Conservation (phyloP, 441 rosid genomes). For the Sinapis alba region DNA sequence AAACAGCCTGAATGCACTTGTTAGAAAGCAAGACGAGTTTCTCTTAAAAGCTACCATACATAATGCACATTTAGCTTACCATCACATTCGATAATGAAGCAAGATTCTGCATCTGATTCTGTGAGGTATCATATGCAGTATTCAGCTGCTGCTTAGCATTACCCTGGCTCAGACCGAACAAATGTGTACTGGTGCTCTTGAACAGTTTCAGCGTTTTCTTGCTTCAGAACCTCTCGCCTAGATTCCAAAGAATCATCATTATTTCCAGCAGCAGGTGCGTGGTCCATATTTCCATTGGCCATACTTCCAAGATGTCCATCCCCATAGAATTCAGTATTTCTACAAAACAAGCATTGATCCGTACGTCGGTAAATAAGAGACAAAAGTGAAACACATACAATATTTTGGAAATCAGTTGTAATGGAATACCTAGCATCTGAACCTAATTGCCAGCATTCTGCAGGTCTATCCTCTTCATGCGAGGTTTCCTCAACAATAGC, state of each 20-base stretch:
- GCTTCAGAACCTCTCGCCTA: constrained; percentile 67
- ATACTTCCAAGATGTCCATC: constrained; percentile 69
- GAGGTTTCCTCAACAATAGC: no score
- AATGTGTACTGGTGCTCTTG: constrained; percentile 76
- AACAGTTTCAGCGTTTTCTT: constrained; percentile 59
- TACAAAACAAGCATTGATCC: constrained; percentile 38
- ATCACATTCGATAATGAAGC: constrained; percentile 74
- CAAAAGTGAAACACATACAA: not conserved
- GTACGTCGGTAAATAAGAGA: constrained; percentile 1
- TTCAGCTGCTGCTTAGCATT: constrained; percentile 55
- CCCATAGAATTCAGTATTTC: constrained; percentile 75
- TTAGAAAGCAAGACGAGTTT: no score
- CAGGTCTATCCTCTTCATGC: no score
- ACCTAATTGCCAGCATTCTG: no score
- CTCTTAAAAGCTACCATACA: not conserved
- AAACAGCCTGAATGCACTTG: no score
- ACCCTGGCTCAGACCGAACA: constrained; percentile 66
- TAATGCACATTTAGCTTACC: constrained; percentile 50
- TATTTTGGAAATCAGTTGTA: not conserved
- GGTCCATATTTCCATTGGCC: constrained; percentile 57
- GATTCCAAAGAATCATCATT: constrained; percentile 65
- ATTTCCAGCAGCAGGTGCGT: constrained; percentile 46
- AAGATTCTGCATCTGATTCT: constrained; percentile 63
- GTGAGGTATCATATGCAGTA: constrained; percentile 57
- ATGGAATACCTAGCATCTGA: no score